These are phyloP conservation scores for Clonostachys rosea DNA, from an alignment of 2,329 filamentous ascomycete genomes.

Conservation along the genomic window DNA sequence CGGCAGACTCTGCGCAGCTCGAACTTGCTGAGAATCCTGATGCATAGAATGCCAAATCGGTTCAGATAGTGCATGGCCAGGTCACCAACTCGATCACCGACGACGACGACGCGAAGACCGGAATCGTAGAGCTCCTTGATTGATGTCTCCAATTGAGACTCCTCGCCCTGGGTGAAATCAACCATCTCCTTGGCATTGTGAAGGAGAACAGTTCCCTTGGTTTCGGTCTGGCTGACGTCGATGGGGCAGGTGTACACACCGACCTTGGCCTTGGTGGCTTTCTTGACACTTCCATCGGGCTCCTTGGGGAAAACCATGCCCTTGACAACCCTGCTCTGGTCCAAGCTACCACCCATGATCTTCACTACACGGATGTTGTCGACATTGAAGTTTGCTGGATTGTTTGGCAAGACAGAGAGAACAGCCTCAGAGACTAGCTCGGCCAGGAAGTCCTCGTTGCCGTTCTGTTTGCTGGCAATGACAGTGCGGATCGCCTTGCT, in stretches of 20 bases:
- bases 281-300: conserved; percentile 89
- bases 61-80: conserved; percentile 97
- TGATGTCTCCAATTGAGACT: conserved; percentile 80
- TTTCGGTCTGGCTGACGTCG: conserved; percentile 94
- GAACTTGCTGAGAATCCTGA: conserved; percentile 98
- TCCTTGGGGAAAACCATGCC: conserved; percentile 98
- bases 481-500: conserved; percentile 95
- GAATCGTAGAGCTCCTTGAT: conserved; percentile 97
- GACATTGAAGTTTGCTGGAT: conserved; percentile 93
- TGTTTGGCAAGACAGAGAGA: conserved; percentile 90
- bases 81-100: conserved; percentile 90
- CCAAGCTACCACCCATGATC: conserved; percentile 96
- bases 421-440: conserved; percentile 80
- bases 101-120: conserved; percentile 85
- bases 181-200: conserved; percentile 99
- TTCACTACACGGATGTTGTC: conserved; percentile 99
- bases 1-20: conserved; percentile 92
- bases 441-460: conserved; percentile 84
- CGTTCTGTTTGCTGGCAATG: conserved; percentile 93
- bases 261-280: conserved; percentile 89
- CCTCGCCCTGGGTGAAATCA: conserved; percentile 96
- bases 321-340: conserved; percentile 91
- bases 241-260: conserved; percentile 95
- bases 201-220: conserved; percentile 93
- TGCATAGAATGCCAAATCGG: conserved; percentile 90